Base-by-base conservation (phyloP, 257 asterid species). In the Phtheirospermum japonicum region DNA sequence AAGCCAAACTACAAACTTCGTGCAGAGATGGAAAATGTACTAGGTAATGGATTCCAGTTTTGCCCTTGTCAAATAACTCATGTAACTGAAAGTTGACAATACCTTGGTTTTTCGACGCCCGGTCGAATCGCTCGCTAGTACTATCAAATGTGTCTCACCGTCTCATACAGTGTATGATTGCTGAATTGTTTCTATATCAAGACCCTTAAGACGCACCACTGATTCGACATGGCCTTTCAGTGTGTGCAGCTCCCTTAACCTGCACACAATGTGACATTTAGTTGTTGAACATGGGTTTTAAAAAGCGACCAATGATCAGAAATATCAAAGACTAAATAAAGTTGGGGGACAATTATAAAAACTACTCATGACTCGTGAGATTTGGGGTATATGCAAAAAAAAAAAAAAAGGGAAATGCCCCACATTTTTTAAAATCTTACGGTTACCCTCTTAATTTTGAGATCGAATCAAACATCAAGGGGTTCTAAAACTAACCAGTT, bases 181-280 rank as follows among this genome's bases (percentile, higher is more conserved):
- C 72, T 88, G 98, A 63, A 91, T 88, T 7, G 96, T 91, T 49
- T 88, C 98, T 26, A 91, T 91, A 69, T 91, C 98, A 4, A 91
- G 96, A 67, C 98, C 98, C 86, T 91, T 91, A 70, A 88, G 77
- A 78, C 92, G 80, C 76, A 91, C 98, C 65, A 91, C 96, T 0
- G 96, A 91, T 65, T 91, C 98, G 0, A 91, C 98, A 3, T 91
- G 98, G 34, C 98, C 96, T 70, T 91, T 91, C 34, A 91, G 79
- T 11, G 98, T 91, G 48, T 77, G 96, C 58, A 91, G 83, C 75
- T 91, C 98, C 32, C 98, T 72, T 51, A 84, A 71, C 85, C 98
- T 90, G 89, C 63, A 58, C 4, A 56, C 39, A 14, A 7, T 6
- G 19, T 31, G 40, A 31, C n/a, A n/a, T n/a, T n/a, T n/a, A n/a